Evolutionary conservation across 2,329 filamentous ascomycete genomes (phyloP), one percentile per base, ranked within the genome.

Genomic region (Aspergillus sp.): DNA sequence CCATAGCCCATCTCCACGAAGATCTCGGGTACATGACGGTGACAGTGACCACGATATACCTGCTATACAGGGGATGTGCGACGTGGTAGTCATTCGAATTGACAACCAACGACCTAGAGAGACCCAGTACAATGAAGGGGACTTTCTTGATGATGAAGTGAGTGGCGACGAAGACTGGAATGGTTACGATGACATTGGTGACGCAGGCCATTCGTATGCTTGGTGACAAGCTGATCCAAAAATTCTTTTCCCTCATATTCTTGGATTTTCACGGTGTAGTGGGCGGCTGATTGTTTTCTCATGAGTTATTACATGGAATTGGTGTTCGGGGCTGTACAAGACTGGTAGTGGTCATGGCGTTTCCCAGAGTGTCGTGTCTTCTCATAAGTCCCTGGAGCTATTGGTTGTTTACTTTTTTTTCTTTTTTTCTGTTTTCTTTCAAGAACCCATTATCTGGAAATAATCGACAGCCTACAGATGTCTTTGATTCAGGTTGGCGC

Each of bases 101-200:
- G 86, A 88, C 69, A 88, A 89, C 66, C 82, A 85, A 65, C 82
- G 87, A 7, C 87, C 87, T 1, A 80, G 82, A 4, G 85, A 88
- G 61, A 80, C 82, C 48, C 83, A 87, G 49, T 86, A 82, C 68
- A 83, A 81, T 28, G 86, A 88, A 65, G 79, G 77, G 31, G 84
- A 89, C 66, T 88, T 89, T 64, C 77, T 87, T 2, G 86, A 89
- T 65, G 82, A 81, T 23, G 86, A 88, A 69, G 74, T 77, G 1
- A 87, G 84, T 69, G 85, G 83, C 4, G 86, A 89, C 68, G 86
- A 87, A 61, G 86, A 89, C 63, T 89, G 86, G 86, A 80, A 82
- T 59, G 85, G 83, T 8, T 77, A 80, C 46, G 81, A 82, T 28
- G 69, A 74, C 46, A 49, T 64, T 28, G 64, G 46, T 23, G 62